Percentiles rank a stretch among this genome's conserved stretches.
phyloP scores from a whole-genome alignment of 345 rosid species.

The Gossypium ekmanianum region DNA sequence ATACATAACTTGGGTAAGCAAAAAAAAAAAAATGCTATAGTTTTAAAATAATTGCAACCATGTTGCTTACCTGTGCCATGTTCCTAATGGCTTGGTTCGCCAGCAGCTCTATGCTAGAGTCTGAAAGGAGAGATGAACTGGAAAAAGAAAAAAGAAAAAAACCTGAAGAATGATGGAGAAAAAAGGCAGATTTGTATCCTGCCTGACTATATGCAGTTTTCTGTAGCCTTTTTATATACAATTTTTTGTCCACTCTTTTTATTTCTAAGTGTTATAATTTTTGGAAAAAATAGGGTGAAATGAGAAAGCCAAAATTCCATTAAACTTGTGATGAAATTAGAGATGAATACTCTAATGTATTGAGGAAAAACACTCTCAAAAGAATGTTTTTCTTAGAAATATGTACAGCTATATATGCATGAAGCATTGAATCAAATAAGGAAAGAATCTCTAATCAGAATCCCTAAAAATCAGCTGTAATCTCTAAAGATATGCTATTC shows the following conservation, averaged over 20 bases:
- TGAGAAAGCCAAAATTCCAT: not conserved
- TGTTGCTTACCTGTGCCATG: not conserved
- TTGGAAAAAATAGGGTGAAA: not conserved
- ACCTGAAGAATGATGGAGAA: not conserved
- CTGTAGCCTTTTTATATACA: not conserved
- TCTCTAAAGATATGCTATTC: no score
- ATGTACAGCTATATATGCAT: no score
- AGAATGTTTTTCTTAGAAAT: no score
- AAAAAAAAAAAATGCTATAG: no score
- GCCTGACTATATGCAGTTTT: not conserved
- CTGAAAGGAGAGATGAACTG: not conserved
- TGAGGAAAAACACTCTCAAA: no score
- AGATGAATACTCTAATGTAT: no score
- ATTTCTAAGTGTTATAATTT: not conserved
- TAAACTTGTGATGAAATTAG: no score
- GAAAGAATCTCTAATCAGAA: no score
- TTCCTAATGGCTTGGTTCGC: not conserved
- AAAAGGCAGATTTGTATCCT: not conserved
- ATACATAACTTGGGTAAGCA: no score
- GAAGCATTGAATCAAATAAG: no score
- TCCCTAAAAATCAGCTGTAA: no score
- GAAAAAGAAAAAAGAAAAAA: not conserved
- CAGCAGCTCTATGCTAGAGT: not conserved
- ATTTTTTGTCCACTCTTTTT: not conserved
- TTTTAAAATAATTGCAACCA: not conserved